Evolutionary conservation across 768 basidiomycete species (phyloP).

Genomic region (Imleria badia): DNA sequence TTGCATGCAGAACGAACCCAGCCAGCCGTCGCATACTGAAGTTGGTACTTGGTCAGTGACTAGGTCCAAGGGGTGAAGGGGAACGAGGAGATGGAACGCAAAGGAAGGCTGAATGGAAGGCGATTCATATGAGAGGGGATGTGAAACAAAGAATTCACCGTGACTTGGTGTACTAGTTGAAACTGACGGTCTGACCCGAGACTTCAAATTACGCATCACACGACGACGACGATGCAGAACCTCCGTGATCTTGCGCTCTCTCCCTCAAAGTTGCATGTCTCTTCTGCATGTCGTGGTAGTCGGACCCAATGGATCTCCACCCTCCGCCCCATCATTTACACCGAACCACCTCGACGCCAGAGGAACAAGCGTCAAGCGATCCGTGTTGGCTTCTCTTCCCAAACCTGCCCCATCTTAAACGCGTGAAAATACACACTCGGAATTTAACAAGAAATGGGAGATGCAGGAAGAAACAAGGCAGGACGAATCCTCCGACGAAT

Average conservation of each 20-base stretch:
- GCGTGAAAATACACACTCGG: slow-evolving; percentile 67
- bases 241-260: background rate
- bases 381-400: slow-evolving; percentile 57
- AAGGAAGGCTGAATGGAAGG: background rate
- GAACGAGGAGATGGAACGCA: background rate
- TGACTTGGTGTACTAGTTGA: no score
- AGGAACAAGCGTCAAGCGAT: slow-evolving; percentile 71
- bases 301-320: slow-evolving; percentile 79
- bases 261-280: slow-evolving; percentile 22
- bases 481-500: slow-evolving; percentile 61
- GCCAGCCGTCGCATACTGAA: slow-evolving; percentile 7
- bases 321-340: slow-evolving; percentile 77
- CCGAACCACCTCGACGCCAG: slow-evolving; percentile 69
- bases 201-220: no score
- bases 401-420: slow-evolving; percentile 46
- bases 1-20: slow-evolving; percentile 32
- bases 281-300: slow-evolving; percentile 40
- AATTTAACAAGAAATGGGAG: slow-evolving; percentile 75
- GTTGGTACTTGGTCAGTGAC: background rate
- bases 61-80: no score
- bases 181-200: no score
- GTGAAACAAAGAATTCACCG: background rate
- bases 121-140: background rate
- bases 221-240: background rate
- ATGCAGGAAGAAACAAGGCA: slow-evolving; percentile 61